Evolutionary conservation across 352 stramenopile genomes (phyloP).

Genomic region (Globisporangium megalacanthum): DNA sequence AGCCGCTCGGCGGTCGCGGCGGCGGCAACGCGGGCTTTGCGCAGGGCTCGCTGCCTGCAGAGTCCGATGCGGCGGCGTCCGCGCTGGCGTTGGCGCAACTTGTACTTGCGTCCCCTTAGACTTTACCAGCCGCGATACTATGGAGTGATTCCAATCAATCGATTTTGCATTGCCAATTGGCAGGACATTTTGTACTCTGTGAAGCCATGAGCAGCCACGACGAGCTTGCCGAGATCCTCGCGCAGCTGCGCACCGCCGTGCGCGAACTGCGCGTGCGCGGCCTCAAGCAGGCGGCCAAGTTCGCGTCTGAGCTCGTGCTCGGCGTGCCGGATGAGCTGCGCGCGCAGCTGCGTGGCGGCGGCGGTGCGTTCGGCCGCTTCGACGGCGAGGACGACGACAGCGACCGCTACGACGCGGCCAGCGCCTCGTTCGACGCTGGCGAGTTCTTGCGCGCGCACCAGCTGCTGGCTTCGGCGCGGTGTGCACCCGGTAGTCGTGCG

Average conservation of each 20-base stretch:
- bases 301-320: conserved; percentile 72
- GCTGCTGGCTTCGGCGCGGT: conserved; percentile 22
- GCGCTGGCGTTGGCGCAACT: conserved; percentile 16
- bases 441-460: conserved; percentile 77
- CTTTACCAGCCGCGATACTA: too few relatives aligned
- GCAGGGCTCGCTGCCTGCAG: conserved; percentile 37
- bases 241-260: conserved; percentile 47
- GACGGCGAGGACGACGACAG: conserved; percentile 12
- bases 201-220: conserved; percentile 5
- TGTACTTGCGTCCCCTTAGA: conserved; percentile 7
- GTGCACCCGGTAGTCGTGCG: conserved; percentile 18
- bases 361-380: conserved; percentile 1
- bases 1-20: conserved; percentile 42
- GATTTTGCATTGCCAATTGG: too few relatives aligned
- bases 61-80: not conserved
- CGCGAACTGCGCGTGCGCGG: conserved; percentile 45
- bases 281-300: conserved; percentile 62
- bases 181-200: not conserved
- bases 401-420: conserved; percentile 58
- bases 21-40: conserved; percentile 58
- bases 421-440: conserved; percentile 57
- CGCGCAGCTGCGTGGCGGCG: conserved; percentile 20
- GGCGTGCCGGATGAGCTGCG: conserved; percentile 42
- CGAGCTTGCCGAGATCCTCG: conserved; percentile 27
- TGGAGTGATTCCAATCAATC: too few relatives aligned